These are phyloP conservation scores for Perkinsus chesapeaki DNA, from an alignment of 169 alveolate genomes.

Conservation along the genomic window DNA sequence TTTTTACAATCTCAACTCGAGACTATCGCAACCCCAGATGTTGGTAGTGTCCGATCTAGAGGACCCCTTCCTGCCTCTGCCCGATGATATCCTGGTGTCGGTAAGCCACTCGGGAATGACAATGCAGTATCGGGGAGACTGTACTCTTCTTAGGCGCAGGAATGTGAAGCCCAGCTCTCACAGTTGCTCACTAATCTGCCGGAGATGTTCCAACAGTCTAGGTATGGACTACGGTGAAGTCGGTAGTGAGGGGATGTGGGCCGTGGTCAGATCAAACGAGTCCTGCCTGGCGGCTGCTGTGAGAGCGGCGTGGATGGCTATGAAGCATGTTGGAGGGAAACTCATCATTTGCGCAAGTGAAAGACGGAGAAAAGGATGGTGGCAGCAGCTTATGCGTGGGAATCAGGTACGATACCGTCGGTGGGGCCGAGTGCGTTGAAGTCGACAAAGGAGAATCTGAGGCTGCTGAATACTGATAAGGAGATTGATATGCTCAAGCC, in stretches of 20 bases:
- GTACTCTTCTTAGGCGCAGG: neutral
- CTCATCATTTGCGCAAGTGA: slow-evolving; percentile 65
- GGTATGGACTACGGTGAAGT: slow-evolving; percentile 7
- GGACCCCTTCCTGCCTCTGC: slow-evolving; percentile 84
- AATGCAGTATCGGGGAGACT: neutral
- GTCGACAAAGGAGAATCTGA: slow-evolving; percentile 27
- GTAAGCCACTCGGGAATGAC: slow-evolving; percentile 47
- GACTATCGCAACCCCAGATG: slow-evolving; percentile 76
- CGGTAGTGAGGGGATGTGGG: neutral
- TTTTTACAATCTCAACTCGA: slow-evolving; percentile 20
- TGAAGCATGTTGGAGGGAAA: slow-evolving; percentile 90
- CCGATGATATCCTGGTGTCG: slow-evolving; percentile 78
- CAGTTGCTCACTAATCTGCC: slow-evolving; percentile 16
- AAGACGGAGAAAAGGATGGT: too few relatives aligned
- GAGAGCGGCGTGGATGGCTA: slow-evolving; percentile 76
- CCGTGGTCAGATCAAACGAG: neutral
- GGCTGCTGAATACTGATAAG: slow-evolving; percentile 37
- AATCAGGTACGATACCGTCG: slow-evolving; percentile 41
- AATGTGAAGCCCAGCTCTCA: slow-evolving; percentile 18
- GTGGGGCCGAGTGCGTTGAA: slow-evolving; percentile 28
- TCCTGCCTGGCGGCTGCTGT: slow-evolving; percentile 68
- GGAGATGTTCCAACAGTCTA: slow-evolving; percentile 11
- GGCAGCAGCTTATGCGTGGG: too few relatives aligned
- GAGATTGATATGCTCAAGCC: slow-evolving; percentile 61
- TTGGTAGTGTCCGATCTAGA: slow-evolving; percentile 80